phyloP scores from a whole-genome alignment of 441 rosid species.

The Viola pubescens region DNA sequence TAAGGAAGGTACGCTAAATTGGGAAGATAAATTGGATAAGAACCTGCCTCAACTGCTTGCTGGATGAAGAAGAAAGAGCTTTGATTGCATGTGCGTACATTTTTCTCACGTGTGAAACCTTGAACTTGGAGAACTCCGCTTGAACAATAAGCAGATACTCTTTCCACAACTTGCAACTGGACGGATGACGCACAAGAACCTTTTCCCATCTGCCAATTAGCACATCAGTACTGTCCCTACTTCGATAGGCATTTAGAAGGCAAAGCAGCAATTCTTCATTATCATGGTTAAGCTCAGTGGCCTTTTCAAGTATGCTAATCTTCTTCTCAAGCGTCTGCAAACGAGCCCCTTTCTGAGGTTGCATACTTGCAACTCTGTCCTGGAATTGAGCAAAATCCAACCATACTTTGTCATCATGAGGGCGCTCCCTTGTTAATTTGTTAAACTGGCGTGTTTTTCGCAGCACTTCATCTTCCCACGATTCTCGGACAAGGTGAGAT shows the following conservation, averaged over 20 bases:
- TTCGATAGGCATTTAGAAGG: slow-evolving; percentile 78
- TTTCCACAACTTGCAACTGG: slow-evolving; percentile 70
- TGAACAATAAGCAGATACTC: slow-evolving; percentile 71
- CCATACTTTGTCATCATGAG: slow-evolving; percentile 75
- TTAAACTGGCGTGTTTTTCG: slow-evolving; percentile 78
- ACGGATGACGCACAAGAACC: slow-evolving; percentile 57
- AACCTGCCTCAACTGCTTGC: slow-evolving; percentile 97
- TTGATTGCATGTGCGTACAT: slow-evolving; percentile 83
- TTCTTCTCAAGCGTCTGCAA: slow-evolving; percentile 85
- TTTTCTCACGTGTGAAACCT: slow-evolving; percentile 84
- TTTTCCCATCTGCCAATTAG: slow-evolving; percentile 80
- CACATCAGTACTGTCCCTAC: slow-evolving; percentile 65
- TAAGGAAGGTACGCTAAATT: slow-evolving; percentile 4
- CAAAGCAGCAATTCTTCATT: slow-evolving; percentile 68
- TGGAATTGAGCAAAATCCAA: slow-evolving; percentile 76
- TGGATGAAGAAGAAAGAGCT: slow-evolving; percentile 70
- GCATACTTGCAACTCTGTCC: slow-evolving; percentile 68
- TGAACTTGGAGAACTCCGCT: slow-evolving; percentile 90
- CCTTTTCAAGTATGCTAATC: slow-evolving; percentile 89
- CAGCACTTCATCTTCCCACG: slow-evolving; percentile 91
- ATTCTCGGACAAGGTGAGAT: slow-evolving; percentile 45
- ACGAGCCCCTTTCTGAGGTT: slow-evolving; percentile 75
- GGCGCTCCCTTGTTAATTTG: slow-evolving; percentile 61
- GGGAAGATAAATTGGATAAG: slow-evolving; percentile 31
- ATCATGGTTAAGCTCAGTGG: slow-evolving; percentile 74